Evolutionary conservation across 352 stramenopile species (phyloP), one percentile per base, ranked within the genome.

Genomic region (Phytophthora idaei): DNA sequence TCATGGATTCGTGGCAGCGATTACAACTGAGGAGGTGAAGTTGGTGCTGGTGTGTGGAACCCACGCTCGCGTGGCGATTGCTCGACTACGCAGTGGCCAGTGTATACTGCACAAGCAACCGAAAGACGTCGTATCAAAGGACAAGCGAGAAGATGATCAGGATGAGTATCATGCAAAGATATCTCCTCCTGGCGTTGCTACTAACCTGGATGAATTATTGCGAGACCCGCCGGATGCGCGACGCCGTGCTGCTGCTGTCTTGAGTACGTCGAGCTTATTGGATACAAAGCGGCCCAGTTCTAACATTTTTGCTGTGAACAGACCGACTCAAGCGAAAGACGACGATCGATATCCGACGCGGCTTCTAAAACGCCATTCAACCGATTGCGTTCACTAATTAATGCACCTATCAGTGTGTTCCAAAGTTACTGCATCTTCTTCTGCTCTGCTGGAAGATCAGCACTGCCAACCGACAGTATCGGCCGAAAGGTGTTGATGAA

Each of bases 401-500:
- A 21, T 21, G 21, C 21, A 21, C 21, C 21, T 21, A 21, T 21
- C 21, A 21, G 21, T 21, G 21, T 21, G 21, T 21, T 21, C 21
- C 21, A 21, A 21, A 21, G 21, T 21, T 78, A 81, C 31, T 73
- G 70, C 9, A 46, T 52, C 44, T 80, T 77, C 61, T 77, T 82
- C n/a, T 73, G 58, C 32, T 69, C 54, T 34, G 45, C 32, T 12
- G 66, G 49, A 17, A 64, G 50, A 47, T 63, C 32, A 12, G 36
- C 46, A 39, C 2, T 76, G 34, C 78, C 80, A 57, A 83, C 32
- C 6, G 32, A 41, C 42, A 65, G 32, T 7, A 92, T 73, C 28
- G 82, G 71, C 29, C 52, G 61, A 64, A 96, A 96, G 1, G 86
- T 96, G 73, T 98, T 98, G 49, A 98, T 83, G 71, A 97, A 98